Evolutionary conservation across 148 eudicot species (phyloP).

Genomic region (Talinum fruticosum): DNA sequence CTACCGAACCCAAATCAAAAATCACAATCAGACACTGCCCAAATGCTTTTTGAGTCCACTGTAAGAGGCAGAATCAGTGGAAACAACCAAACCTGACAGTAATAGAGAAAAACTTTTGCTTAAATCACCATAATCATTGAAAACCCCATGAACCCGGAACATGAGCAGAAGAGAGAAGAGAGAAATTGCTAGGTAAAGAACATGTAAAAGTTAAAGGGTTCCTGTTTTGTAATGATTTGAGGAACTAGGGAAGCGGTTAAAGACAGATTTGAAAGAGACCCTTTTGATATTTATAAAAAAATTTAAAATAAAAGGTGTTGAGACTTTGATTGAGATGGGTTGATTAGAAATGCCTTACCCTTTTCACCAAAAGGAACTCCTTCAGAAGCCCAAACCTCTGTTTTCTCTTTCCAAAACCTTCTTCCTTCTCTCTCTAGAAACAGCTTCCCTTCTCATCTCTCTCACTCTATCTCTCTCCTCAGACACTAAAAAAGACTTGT

Average conservation of each 20-base stretch:
- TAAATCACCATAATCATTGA: conserved; percentile 13
- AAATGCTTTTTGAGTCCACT: neutral
- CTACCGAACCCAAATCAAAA: conserved; percentile 13
- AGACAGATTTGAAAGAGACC: conserved; percentile 42
- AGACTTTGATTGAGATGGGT: conserved; percentile 20
- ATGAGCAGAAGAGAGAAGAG: neutral
- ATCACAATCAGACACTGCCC: conserved; percentile 19
- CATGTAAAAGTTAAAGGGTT: conserved; percentile 18
- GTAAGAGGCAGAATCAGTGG: neutral
- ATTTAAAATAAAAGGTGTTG: neutral
- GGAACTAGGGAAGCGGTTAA: conserved; percentile 22
- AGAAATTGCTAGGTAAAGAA: neutral
- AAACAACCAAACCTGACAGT: conserved; percentile 7
- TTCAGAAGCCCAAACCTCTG: neutral
- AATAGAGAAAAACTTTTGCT: neutral
- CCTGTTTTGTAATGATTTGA: conserved; percentile 28
- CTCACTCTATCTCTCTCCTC: conserved; percentile 20
- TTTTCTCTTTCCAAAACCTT: neutral
- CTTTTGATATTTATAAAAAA: conserved; percentile 30
- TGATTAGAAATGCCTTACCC: conserved; percentile 21
- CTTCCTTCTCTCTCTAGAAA: neutral
- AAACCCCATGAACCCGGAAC: neutral
- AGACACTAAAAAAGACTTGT: neutral
- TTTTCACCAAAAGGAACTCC: conserved; percentile 11
- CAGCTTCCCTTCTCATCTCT: conserved; percentile 6